Conservation (phyloP, 176 grass and related monocot species). For the Bothriochloa decipiens region DNA sequence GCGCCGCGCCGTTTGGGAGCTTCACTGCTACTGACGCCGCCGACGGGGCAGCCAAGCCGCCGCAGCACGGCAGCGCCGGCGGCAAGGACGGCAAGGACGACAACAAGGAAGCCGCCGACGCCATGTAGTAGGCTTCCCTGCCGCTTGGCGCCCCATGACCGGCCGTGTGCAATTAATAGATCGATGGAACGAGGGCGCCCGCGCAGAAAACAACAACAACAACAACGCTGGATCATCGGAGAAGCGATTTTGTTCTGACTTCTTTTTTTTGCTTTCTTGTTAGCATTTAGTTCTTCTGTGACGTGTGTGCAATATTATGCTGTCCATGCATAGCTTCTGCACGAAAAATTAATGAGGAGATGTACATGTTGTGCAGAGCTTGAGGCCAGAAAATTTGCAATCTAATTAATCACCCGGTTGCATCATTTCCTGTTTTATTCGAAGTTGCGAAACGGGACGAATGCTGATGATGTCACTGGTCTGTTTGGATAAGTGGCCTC, state of each 20-base stretch:
- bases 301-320: background rate
- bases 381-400: background rate
- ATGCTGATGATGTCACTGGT: background rate
- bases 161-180: background rate
- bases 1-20: slow-evolving; percentile 47
- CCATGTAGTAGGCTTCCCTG: slow-evolving; percentile 33
- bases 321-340: slow-evolving; percentile 12
- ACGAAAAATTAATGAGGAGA: no score
- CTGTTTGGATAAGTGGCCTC: background rate
- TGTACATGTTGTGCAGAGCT: background rate
- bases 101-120: background rate
- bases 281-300: background rate
- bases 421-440: background rate
- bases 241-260: slow-evolving; percentile 30
- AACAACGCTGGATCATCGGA: background rate
- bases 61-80: background rate
- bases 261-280: background rate
- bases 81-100: slow-evolving; percentile 12
- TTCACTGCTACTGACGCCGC: background rate
- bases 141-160: background rate
- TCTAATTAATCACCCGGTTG: slow-evolving; percentile 6
- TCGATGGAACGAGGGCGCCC: background rate
- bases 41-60: background rate
- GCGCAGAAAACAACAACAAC: background rate
- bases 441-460: background rate